Evolutionary conservation across 495 filamentous ascomycete species (phyloP), one percentile per base, ranked within the genome.

Genomic region (Parathielavia hyrcaniae): DNA sequence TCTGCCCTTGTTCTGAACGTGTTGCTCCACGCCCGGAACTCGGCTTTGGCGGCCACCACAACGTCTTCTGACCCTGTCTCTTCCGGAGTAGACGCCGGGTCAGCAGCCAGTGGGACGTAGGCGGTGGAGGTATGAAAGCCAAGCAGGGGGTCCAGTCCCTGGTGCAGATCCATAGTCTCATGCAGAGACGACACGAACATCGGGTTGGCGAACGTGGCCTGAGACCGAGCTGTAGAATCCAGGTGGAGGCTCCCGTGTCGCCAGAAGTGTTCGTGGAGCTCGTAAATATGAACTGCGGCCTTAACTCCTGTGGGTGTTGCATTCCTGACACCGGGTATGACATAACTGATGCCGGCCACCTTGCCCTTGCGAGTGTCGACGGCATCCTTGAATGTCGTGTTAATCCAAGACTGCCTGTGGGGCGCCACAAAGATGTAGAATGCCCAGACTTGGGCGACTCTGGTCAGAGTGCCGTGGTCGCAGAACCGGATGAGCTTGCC

Each of bases 41-140:
- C 53, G 30, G 43, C 44, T 32, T 50, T 53, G 8, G 54, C 55
- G n/a, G 62, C 51, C 17, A 23, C 41, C 32, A 61, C 46, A 12
- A 49, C 30, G n/a, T 40, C 48, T 14, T 17, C 6, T 0, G 19
- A 14, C 30, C 16, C 19, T 16, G 20, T 12, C 10, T 8, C 13
- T 4, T 40, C 5, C 5, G 34, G 16, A 48, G 10, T n/a, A 32
- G 8, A 10, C 35, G 40, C n/a, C 0, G 36, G 44, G 16, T 55
- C 36, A 1, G 26, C 26, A 17, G 50, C 22, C 10, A 61, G 39
- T 0, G 61, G 60, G 14, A 51, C 53, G 19, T 53, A 55, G 13
- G 58, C 62, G 17, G 67, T 55, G n/a, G 68, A 60, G 36, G 69
- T 55, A 57, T 69, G 67, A 44, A 69, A 72, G 36, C 67, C 70